Evolutionary conservation across 106 monocot species (phyloP).

Genomic region (Triglochin maritima): DNA sequence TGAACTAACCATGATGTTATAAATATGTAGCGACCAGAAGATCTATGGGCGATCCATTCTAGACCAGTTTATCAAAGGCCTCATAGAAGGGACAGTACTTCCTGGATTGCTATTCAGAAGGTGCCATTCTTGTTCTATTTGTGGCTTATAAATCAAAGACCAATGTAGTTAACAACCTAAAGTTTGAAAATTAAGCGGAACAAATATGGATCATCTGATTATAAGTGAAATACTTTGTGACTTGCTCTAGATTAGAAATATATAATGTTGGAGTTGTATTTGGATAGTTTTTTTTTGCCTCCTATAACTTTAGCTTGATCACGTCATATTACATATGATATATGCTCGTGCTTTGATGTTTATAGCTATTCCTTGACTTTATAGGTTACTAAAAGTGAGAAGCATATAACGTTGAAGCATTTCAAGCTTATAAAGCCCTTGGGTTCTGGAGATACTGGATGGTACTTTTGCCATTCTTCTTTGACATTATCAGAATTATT

Average conservation of each 20-base stretch:
- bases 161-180: too few species aligned
- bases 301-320: too few species aligned
- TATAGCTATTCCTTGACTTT: neutral
- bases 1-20: neutral
- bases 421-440: constrained; percentile 86
- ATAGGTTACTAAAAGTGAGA: constrained; percentile 45
- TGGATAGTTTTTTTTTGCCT: too few species aligned
- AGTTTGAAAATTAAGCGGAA: too few species aligned
- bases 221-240: too few species aligned
- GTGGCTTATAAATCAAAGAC: too few species aligned
- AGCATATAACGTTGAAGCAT: constrained; percentile 70
- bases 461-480: constrained; percentile 21
- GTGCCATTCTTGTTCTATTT: constrained; percentile 13
- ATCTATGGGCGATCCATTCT: constrained; percentile 81
- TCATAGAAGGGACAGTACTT: constrained; percentile 66
- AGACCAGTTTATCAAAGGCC: constrained; percentile 74
- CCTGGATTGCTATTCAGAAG: constrained; percentile 88
- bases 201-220: too few species aligned
- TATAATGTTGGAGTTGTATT: too few species aligned
- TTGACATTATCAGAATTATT: too few species aligned
- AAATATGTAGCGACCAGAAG: constrained; percentile 50
- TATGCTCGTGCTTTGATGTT: too few species aligned
- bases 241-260: too few species aligned
- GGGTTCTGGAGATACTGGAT: constrained; percentile 98
- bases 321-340: too few species aligned